phyloP scores from a whole-genome alignment of 768 basidiomycete genomes.

The Amanita rubescens region DNA sequence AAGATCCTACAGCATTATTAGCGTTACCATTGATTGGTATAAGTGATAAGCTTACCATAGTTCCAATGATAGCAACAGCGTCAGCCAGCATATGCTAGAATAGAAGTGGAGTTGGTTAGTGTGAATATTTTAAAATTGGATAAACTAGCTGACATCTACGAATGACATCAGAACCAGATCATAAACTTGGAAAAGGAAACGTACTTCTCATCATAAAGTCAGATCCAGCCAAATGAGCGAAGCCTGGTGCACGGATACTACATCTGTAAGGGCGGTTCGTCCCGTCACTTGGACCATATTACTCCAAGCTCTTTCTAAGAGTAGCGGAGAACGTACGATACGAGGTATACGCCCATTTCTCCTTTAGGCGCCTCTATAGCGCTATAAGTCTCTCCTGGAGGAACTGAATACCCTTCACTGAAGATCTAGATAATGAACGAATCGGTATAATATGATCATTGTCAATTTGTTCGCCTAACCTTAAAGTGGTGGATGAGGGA shows the following conservation, averaged over 20 bases:
- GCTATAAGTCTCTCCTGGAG: constrained; percentile 91
- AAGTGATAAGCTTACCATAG: constrained; percentile 61
- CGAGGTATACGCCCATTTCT: constrained; percentile 98
- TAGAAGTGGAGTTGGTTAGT: constrained; percentile 15
- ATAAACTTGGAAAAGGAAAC: constrained; percentile 21
- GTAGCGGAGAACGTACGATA: constrained; percentile 57
- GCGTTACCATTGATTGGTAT: constrained; percentile 1
- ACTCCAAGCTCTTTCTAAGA: background rate
- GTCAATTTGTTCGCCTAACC: constrained; percentile 27
- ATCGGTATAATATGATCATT: background rate
- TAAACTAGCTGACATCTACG: constrained; percentile 34
- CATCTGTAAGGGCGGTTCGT: constrained; percentile 95
- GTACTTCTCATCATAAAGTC: constrained; percentile 97
- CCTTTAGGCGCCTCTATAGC: constrained; percentile 99
- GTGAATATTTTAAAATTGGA: constrained; percentile 5
- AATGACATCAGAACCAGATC: constrained; percentile 11
- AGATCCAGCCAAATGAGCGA: constrained; percentile 90
- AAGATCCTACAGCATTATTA: constrained; percentile 49
- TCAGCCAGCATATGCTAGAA: constrained; percentile 83
- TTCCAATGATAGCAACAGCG: constrained; percentile 95
- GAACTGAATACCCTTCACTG: constrained; percentile 95
- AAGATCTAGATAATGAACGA: constrained; percentile 52
- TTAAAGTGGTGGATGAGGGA: constrained; percentile 98
- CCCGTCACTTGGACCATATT: constrained; percentile 56
- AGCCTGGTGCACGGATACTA: constrained; percentile 95